Percentiles rank a stretch among this genome's conserved stretches.
These are phyloP conservation scores for Nectriaceae sp. DNA, from an alignment of 2,329 filamentous ascomycete species.

Conservation along the genomic window DNA sequence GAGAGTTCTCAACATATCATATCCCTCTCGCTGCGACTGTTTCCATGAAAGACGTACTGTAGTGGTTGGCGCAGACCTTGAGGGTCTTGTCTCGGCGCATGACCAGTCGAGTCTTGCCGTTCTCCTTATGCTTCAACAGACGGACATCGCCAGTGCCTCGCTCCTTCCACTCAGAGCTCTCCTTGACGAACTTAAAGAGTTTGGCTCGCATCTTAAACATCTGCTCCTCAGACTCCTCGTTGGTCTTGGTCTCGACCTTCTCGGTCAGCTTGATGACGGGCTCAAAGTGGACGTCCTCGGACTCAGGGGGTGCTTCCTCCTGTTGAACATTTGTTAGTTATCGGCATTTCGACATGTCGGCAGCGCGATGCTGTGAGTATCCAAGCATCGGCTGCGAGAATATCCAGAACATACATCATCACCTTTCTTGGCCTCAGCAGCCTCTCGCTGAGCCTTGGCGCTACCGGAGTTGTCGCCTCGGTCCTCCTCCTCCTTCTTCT, in stretches of 20 bases:
- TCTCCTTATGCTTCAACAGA: conserved; percentile 98
- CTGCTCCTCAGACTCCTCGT: conserved; percentile 97
- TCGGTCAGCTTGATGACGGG: conserved; percentile 95
- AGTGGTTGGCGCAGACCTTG: conserved; percentile 99
- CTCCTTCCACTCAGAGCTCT: conserved; percentile 97
- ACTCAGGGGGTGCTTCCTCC: conserved; percentile 78
- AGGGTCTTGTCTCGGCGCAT: conserved; percentile 99
- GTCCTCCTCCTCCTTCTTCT: conserved; percentile 83
- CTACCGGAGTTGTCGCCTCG: conserved; percentile 86
- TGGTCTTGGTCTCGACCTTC: conserved; percentile 96
- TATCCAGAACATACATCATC: too few relatives aligned
- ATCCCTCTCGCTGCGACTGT: background rate
- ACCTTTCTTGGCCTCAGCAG: conserved; percentile 58
- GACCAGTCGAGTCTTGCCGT: conserved; percentile 93
- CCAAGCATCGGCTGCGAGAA: too few relatives aligned
- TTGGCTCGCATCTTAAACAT: conserved; percentile 99
- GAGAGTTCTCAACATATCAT: too few relatives aligned
- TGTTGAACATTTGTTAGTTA: conserved; percentile 12
- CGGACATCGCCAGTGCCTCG: conserved; percentile 95
- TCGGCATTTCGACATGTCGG: background rate
- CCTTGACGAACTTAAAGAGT: conserved; percentile 96
- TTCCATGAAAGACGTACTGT: conserved; percentile 65
- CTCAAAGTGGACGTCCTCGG: conserved; percentile 94
- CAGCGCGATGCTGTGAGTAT: too few relatives aligned
- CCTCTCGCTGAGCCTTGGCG: conserved; percentile 75